Percentiles rank a stretch among this genome's conserved stretches.
These are phyloP conservation scores for Mollisiaceae sp. DNA, from an alignment of 2,329 filamentous ascomycete species.

Conservation along the genomic window DNA sequence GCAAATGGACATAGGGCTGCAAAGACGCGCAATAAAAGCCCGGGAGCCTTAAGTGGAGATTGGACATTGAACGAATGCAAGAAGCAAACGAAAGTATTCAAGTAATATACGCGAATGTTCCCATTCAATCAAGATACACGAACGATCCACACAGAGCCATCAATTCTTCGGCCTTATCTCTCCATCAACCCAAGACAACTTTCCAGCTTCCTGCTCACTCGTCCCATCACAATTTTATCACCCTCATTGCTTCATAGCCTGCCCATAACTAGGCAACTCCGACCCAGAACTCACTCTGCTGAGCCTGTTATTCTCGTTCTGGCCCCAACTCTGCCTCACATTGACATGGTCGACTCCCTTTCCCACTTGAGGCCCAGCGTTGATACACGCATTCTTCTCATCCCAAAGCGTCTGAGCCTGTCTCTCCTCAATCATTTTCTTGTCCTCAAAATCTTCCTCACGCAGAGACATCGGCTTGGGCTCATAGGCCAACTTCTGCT, in stretches of 20 bases:
- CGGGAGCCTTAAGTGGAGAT: no score
- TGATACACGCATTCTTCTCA: neutral
- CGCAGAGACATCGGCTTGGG: neutral
- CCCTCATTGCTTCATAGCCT: slow-evolving; percentile 15
- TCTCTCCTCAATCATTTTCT: slow-evolving; percentile 10
- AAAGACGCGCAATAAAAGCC: no score
- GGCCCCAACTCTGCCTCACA: neutral
- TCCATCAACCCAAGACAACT: no score
- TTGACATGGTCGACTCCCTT: neutral
- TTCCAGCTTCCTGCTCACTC: neutral
- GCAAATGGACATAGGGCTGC: no score
- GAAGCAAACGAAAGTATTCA: no score
- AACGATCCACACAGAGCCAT: no score
- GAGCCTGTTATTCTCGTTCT: neutral
- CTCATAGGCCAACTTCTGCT: neutral
- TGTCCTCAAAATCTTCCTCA: neutral
- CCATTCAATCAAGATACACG: no score
- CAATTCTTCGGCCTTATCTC: no score
- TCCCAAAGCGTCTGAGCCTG: neutral
- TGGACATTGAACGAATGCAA: no score
- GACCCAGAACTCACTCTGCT: slow-evolving; percentile 2
- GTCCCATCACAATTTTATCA: neutral
- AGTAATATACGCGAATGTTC: no score
- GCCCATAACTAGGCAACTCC: slow-evolving; percentile 17
- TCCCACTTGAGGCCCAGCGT: neutral